Evolutionary conservation across 306 rosid species (phyloP), one percentile per base, ranked within the genome.

Genomic region (Senna tora): DNA sequence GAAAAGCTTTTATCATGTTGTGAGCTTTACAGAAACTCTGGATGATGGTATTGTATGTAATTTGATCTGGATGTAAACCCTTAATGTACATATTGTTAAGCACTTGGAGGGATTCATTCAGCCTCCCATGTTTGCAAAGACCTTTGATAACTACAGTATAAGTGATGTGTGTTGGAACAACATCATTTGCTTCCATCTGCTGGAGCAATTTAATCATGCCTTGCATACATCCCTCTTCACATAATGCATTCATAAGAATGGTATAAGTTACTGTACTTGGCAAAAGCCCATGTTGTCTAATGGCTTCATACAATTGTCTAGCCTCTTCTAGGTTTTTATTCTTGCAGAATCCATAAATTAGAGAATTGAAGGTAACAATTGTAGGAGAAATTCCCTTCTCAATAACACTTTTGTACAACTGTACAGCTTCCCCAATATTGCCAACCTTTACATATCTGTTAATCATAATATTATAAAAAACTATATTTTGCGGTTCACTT

Each of bases 21-120:
- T 49, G 77, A 65, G 81, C 86, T 79, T 70, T 82, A 70, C 87
- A 84, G 53, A 78, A 80, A 69, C 74, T 69, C 43, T 84, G 79
- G 19, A 84, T 80, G 68, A 87, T 67, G 6, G 67, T 61, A 61
- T 61, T 61, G 32, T 61, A 61, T 2, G 67, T 61, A 61, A 61
- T 61, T 38, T 61, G 67, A 61, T 61, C 49, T 61, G 67, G 49
- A 61, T 38, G 67, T 38, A 61, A 61, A 17, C 67, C 67, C 16
- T 19, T 61, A 10, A 15, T 4, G 16, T 38, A 21, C 67, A 61
- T 61, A 61, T 36, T 46, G 16, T 38, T 17, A 17, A 61, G 67
- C 49, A 61, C 67, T 36, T 38, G 49, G 49, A 61, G 67, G 32
- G 67, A 61, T 17, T 61, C 67, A 61, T 38, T 11, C 49, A 61